Evolutionary conservation across 768 basidiomycete genomes (phyloP).

Genomic region (Collybiopsis luxurians): DNA sequence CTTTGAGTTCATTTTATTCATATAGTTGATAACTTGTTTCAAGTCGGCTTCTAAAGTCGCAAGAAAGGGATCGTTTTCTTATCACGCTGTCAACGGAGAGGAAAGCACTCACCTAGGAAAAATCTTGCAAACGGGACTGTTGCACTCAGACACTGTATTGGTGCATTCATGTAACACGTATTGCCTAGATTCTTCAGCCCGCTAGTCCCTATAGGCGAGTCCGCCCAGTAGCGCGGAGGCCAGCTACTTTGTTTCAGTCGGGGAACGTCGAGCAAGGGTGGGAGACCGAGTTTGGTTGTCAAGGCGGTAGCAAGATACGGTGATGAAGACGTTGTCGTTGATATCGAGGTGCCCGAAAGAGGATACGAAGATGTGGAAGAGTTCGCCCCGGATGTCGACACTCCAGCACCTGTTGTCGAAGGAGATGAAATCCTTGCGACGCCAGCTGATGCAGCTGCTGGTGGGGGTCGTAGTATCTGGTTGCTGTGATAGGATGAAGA

Average conservation of each 20-base stretch:
- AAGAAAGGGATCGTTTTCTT: no score
- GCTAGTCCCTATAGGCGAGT: constrained; percentile 72
- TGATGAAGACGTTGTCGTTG: neutral
- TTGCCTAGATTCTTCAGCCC: constrained; percentile 95
- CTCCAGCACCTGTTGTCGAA: neutral
- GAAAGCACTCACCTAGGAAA: constrained; percentile 69
- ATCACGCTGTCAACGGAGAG: neutral
- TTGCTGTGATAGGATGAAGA: constrained; percentile 38
- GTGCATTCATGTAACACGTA: constrained; percentile 99
- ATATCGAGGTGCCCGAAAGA: neutral
- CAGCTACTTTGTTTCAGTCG: constrained; percentile 70
- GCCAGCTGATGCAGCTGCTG: constrained; percentile 51
- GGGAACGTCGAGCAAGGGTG: constrained; percentile 32
- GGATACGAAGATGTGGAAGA: constrained; percentile 16
- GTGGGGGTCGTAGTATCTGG: constrained; percentile 67
- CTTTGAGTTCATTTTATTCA: constrained; percentile 86
- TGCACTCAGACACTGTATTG: constrained; percentile 93
- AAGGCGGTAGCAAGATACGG: constrained; percentile 32
- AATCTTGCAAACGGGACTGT: constrained; percentile 92
- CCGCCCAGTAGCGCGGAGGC: constrained; percentile 82
- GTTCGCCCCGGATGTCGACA: constrained; percentile 43
- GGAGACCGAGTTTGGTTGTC: constrained; percentile 8
- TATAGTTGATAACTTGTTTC: constrained; percentile 78
- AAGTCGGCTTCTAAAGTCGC: constrained; percentile 64
- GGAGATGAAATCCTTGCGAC: neutral